Base-by-base conservation (phyloP, 2,329 filamentous ascomycete species). In the Diaporthe vaccinii region DNA sequence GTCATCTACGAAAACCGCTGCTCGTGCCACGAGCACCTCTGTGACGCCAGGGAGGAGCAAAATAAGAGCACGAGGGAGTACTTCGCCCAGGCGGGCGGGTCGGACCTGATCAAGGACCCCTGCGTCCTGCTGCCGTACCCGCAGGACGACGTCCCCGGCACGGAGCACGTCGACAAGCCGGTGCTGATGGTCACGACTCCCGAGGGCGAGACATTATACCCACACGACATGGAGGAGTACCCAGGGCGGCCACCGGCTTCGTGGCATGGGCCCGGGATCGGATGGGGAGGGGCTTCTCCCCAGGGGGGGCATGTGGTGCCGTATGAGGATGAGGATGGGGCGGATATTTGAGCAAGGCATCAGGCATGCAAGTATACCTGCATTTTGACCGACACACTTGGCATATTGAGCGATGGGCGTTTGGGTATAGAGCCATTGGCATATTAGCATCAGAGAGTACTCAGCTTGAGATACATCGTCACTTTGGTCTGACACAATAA, bases 171-270 rank as follows among this genome's bases (percentile, higher is more conserved):
- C 36, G 46, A 46, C 10, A 73, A 73, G 49, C 71, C 71, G n/a
- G n/a, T 57, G 17, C n/a, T 73, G 25, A 65, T 44, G 39, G 59
- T 73, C n/a, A 73, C 36, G 34, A 73, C 59, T 0, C 58, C 71
- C 4, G 71, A 55, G 14, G 58, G 71, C 0, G 58, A 57, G 14
- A 14, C 14, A 2, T 12, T 65, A 4, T 73, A 14, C 9, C 58
- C 58, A 7, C 58, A 73, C 39, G 58, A 65, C 34, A 14, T 55
- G n/a, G 34, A 55, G n/a, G 65, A 69, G 25, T 69, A 69, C 65
- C 65, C 65, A 14, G 65, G 55, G 9, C 49, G 34, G 4, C 7
- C 22, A 5, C 4, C 9, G 2, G 3, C 14, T 12, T 44, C 59
- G 15, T 22, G 53, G 53, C 25, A n/a, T 12, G 55, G 31, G 7